Evolutionary conservation across 2,329 filamentous ascomycete species (phyloP), one percentile per base, ranked within the genome.

Genomic region (Xylaria sp.): DNA sequence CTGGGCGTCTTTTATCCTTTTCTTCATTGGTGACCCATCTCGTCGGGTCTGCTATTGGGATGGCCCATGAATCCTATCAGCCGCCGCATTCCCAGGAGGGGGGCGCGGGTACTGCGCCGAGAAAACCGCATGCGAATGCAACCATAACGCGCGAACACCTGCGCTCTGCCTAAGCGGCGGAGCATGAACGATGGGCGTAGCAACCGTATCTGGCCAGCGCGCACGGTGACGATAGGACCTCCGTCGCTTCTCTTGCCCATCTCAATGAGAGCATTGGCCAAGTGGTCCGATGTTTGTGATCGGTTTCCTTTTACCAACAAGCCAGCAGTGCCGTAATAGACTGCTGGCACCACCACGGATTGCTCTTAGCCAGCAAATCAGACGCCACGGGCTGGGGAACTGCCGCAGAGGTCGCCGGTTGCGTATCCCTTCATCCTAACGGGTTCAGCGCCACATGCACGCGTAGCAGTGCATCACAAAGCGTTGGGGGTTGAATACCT

Each of bases 21-120:
- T 33, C 45, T 40, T 53, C 14, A 65, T 65, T 63, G 63, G 63
- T 60, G 56, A 60, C 17, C 63, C 63, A 17, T 47, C 7, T 31
- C 14, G 50, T 19, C 38, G 63, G 63, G 56, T 60, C 63, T 43
- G 21, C 52, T 55, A 46, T 57, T 65, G 25, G 57, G 17, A 53
- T 40, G 35, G 51, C 23, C 50, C 53, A 51, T 60, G 57, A n/a
- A 57, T 57, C 35, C 38, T 46, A 47, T 51, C 53, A 42, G 37
- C 61, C 53, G 61, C 58, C 53, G 53, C 53, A 51, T 52, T 52
- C 19, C 45, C 33, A n/a, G 21, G 35, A 14, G 55, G 28, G 43
- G 37, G 11, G 28, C 28, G 28, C 28, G 28, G 28, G 9, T 31
- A 31, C 28, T 31, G 28, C 23, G 23, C 19, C 21, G 57, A 37